A percentile compares a stretch with the other conserved stretches of the same genome.
Evolutionary conservation across 2,329 filamentous ascomycete species (phyloP).

Genomic region (Ploettnerulaceae sp.): DNA sequence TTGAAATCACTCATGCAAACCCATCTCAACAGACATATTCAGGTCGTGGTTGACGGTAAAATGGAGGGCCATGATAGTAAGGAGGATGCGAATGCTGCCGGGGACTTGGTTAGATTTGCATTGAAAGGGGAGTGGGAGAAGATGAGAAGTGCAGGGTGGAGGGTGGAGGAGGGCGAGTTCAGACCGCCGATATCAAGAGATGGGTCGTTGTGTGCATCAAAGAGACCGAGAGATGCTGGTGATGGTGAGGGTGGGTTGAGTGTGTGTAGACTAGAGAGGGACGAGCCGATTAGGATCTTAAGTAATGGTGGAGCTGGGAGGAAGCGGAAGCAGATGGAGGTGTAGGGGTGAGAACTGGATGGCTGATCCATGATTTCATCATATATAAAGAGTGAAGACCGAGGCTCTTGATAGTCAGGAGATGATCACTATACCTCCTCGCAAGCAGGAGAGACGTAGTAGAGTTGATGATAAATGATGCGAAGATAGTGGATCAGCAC

Average conservation of each 20-base stretch:
- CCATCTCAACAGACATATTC: slow-evolving; percentile 72
- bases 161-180: slow-evolving; percentile 44
- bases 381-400: too few species aligned
- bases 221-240: too few species aligned
- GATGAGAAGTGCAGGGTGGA: slow-evolving; percentile 66
- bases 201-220: neutral
- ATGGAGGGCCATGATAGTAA: slow-evolving; percentile 76
- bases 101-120: slow-evolving; percentile 73
- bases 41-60: slow-evolving; percentile 50
- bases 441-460: too few species aligned
- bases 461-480: too few species aligned
- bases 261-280: slow-evolving; percentile 1
- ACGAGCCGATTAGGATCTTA: slow-evolving; percentile 7
- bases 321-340: slow-evolving; percentile 19
- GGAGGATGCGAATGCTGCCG: slow-evolving; percentile 85
- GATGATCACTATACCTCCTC: too few species aligned
- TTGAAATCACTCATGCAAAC: slow-evolving; percentile 69
- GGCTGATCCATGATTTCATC: neutral
- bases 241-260: neutral
- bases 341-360: slow-evolving; percentile 17
- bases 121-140: slow-evolving; percentile 65
- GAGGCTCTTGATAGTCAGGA: too few species aligned
- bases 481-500: too few species aligned
- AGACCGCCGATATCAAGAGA: slow-evolving; percentile 15
- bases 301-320: slow-evolving; percentile 7